phyloP scores from a whole-genome alignment of 23 red algal species.

The Gracilaria domingensis region DNA sequence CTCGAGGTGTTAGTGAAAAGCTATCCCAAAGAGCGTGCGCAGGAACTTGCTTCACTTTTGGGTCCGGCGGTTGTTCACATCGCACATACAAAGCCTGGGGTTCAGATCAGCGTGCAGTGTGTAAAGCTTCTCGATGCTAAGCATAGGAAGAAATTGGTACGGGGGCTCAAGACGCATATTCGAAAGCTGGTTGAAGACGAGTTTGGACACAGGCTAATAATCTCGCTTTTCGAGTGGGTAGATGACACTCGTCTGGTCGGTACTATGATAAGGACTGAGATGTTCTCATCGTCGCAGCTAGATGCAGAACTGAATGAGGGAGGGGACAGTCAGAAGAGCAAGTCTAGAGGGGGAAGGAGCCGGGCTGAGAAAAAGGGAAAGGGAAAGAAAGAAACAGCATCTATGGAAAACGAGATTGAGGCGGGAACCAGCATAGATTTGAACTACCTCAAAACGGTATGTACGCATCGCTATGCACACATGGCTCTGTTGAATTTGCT shows the following conservation, averaged over 20 bases:
- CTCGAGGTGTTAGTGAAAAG: constrained; percentile 34
- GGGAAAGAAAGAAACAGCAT: constrained; percentile 15
- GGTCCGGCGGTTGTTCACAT: constrained; percentile 70
- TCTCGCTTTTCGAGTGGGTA: constrained; percentile 71
- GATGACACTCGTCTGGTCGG: constrained; percentile 81
- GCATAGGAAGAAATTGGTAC: constrained; percentile 67
- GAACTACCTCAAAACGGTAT: constrained; percentile 39
- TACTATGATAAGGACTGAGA: constrained; percentile 51
- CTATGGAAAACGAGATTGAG: background rate
- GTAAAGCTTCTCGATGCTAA: constrained; percentile 74
- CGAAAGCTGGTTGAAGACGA: constrained; percentile 70
- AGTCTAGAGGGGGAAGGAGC: constrained; percentile 21
- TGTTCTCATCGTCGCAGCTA: constrained; percentile 41
- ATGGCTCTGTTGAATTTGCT: constrained; percentile 69
- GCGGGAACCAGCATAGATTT: constrained; percentile 33
- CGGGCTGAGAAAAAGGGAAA: constrained; percentile 61
- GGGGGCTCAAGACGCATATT: constrained; percentile 64
- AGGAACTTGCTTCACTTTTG: constrained; percentile 39
- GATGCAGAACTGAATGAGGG: constrained; percentile 45
- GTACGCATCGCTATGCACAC: constrained; percentile 50
- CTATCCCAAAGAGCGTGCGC: constrained; percentile 23
- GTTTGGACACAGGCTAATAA: constrained; percentile 72
- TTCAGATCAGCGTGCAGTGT: constrained; percentile 31
- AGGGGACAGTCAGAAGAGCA: background rate
- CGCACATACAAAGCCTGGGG: constrained; percentile 61